Evolutionary conservation across 352 stramenopile species (phyloP).

Genomic region (Phytophthora citricola): DNA sequence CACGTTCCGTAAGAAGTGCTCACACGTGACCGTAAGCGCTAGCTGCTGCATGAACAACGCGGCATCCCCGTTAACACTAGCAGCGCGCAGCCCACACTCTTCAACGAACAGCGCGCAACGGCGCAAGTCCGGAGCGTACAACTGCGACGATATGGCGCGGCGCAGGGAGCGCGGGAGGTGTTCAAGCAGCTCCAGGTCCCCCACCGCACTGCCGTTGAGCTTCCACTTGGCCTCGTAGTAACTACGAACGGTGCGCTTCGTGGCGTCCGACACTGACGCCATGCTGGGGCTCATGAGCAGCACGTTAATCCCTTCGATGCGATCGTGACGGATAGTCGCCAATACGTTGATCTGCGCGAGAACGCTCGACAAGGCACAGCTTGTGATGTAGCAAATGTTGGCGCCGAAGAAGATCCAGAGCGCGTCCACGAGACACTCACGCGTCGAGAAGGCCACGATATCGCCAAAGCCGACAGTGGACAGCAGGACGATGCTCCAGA

Average conservation of each 20-base stretch:
- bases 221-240: constrained; percentile 84
- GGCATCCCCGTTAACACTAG: constrained; percentile 18
- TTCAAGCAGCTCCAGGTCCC: constrained; percentile 53
- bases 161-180: constrained; percentile 62
- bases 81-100: constrained; percentile 2
- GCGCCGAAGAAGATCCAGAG: constrained; percentile 79
- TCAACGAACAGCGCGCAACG: constrained; percentile 42
- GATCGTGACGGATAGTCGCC: constrained; percentile 50
- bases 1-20: constrained; percentile 69
- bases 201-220: constrained; percentile 63
- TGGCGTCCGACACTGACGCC: constrained; percentile 47
- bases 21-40: constrained; percentile 44
- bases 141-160: constrained; percentile 30
- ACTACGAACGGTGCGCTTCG: constrained; percentile 58
- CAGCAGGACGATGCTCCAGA: constrained; percentile 78
- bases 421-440: constrained; percentile 59
- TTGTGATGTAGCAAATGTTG: constrained; percentile 80
- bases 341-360: constrained; percentile 62
- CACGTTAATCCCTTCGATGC: constrained; percentile 70
- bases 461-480: constrained; percentile 80
- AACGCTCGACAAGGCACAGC: constrained; percentile 62
- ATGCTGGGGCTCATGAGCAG: constrained; percentile 52
- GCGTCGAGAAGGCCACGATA: constrained; percentile 64
- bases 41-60: constrained; percentile 45
- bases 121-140: constrained; percentile 49